These are phyloP conservation scores for Stagonosporopsis cucurbitacearum DNA, from an alignment of 2,329 filamentous ascomycete genomes.

Conservation along the genomic window DNA sequence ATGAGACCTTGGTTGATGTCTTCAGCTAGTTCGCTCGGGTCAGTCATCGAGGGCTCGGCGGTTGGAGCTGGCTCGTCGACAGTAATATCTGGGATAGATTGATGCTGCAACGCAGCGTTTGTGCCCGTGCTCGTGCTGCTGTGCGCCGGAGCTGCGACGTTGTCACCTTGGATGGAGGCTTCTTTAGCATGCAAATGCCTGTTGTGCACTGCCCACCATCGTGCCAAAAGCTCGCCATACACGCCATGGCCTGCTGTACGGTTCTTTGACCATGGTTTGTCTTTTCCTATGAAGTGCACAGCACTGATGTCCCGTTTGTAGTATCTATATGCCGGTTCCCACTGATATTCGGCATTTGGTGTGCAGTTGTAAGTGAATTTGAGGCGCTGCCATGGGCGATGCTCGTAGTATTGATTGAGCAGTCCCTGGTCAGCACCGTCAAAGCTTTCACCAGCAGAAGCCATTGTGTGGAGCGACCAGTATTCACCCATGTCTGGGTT, in stretches of 20 bases:
- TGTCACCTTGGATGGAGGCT: not conserved
- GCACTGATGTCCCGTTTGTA: constrained; percentile 88
- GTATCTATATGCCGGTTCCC: constrained; percentile 91
- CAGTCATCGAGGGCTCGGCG: constrained; percentile 53
- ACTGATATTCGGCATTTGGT: constrained; percentile 95
- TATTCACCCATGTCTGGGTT: constrained; percentile 87
- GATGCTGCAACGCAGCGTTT: constrained; percentile 22
- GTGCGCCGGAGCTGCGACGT: constrained; percentile 15
- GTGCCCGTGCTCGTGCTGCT: constrained; percentile 19
- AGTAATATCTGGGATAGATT: constrained; percentile 31
- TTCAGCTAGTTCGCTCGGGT: constrained; percentile 52
- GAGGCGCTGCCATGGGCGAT: constrained; percentile 77
- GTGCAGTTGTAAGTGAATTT: constrained; percentile 98
- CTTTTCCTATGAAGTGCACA: constrained; percentile 90
- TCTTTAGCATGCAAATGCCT: constrained; percentile 69
- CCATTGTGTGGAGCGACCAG: constrained; percentile 82
- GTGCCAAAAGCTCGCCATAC: constrained; percentile 82
- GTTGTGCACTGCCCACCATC: constrained; percentile 96
- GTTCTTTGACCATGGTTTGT: constrained; percentile 78
- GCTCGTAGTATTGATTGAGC: constrained; percentile 90
- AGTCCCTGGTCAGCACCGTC: constrained; percentile 96
- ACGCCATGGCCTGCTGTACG: constrained; percentile 62
- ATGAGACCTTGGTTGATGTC: constrained; percentile 52
- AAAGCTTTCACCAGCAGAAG: constrained; percentile 87
- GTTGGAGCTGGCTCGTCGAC: constrained; percentile 41